phyloP scores from a whole-genome alignment of 331 rosid species.

The Arachis monticola region DNA sequence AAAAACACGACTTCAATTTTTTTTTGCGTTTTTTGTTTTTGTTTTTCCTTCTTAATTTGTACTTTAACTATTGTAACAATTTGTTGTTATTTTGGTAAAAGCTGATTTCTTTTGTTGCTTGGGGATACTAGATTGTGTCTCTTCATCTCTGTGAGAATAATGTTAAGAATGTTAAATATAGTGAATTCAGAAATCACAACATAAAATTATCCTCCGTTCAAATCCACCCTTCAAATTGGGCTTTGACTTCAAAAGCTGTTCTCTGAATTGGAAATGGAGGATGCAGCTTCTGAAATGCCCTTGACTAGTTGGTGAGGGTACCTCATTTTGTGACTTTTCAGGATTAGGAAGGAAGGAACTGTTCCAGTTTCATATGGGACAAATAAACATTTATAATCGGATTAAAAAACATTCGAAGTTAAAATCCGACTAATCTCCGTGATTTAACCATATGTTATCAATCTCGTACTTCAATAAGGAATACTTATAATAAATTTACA shows the following conservation, averaged over 20 bases:
- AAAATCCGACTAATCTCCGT: not conserved
- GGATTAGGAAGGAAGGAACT: not conserved
- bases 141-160: not conserved
- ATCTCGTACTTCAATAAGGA: not conserved
- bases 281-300: constrained; percentile 1
- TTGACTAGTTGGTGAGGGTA: not conserved
- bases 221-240: not conserved
- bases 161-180: not conserved
- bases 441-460: not conserved
- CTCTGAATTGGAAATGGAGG: constrained; percentile 21
- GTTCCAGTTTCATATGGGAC: not conserved
- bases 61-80: not conserved
- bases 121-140: constrained; percentile 9
- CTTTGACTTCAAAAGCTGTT: not conserved
- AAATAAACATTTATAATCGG: not conserved
- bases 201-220: not conserved
- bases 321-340: not conserved
- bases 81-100: not conserved
- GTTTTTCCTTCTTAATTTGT: not conserved
- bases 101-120: not conserved
- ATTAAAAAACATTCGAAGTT: not conserved
- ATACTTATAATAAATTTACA: not conserved
- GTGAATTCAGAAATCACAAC: too few relatives aligned
- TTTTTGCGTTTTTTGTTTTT: not conserved
- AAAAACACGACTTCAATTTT: not conserved